Conservation (phyloP, 352 stramenopile species). For the Phytophthora megakarya region DNA sequence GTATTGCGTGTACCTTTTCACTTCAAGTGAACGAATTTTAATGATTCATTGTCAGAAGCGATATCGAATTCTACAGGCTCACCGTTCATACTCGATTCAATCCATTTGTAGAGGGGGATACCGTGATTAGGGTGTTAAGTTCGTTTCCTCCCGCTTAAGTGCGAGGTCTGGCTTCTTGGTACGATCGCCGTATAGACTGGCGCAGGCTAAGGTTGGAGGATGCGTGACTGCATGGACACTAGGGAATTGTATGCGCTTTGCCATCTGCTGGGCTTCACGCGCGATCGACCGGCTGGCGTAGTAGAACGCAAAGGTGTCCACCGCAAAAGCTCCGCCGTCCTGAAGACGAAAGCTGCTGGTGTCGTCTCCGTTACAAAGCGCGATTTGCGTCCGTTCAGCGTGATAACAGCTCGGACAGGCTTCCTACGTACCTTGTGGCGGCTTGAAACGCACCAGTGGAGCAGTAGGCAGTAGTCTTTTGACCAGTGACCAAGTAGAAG, state of each 20-base stretch:
- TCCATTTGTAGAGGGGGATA: constrained; percentile 3
- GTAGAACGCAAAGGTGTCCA: constrained; percentile 6
- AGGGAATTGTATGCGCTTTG: constrained; percentile 15
- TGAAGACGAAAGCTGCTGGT: background rate
- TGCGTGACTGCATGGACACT: constrained; percentile 23
- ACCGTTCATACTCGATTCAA: background rate
- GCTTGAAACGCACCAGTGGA: constrained; percentile 17
- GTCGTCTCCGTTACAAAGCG: constrained; percentile 22
- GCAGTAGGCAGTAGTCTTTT: background rate
- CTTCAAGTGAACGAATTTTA: constrained; percentile 29
- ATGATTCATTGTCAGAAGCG: constrained; percentile 13
- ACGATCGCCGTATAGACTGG: constrained; percentile 2
- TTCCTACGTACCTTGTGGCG: constrained; percentile 7
- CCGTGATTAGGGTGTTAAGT: background rate
- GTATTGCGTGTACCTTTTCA: constrained; percentile 19
- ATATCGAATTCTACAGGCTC: constrained; percentile 20
- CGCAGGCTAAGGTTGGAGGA: constrained; percentile 5
- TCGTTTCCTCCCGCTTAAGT: background rate
- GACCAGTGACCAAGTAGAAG: constrained; percentile 16
- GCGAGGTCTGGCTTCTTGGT: constrained; percentile 14
- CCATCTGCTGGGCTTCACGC: constrained; percentile 24
- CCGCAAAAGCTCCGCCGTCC: constrained; percentile 8
- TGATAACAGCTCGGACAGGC: constrained; percentile 26
- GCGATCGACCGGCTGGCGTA: constrained; percentile 19
- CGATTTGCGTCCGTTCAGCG: constrained; percentile 26